Evolutionary conservation across 2,329 filamentous ascomycete genomes (phyloP), one percentile per base, ranked within the genome.

Genomic region (Raffaelea arxii): DNA sequence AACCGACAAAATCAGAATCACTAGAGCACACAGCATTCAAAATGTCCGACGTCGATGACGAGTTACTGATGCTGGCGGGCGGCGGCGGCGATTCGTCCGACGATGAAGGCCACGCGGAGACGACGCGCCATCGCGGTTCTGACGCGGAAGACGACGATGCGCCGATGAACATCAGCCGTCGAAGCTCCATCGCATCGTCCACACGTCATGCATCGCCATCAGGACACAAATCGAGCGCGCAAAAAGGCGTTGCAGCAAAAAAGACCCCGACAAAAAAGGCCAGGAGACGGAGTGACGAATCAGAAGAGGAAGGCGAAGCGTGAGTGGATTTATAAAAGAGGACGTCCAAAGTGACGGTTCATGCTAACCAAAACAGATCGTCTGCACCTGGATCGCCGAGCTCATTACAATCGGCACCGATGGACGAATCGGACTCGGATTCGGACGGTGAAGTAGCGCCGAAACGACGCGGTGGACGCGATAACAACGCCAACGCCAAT

Each of bases 1-100:
- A 11, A 16, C n/a, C n/a, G n/a, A n/a, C n/a, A n/a, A n/a, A n/a
- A n/a, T n/a, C n/a, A n/a, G n/a, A n/a, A n/a, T n/a, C n/a, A n/a
- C n/a, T n/a, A n/a, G n/a, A n/a, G n/a, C n/a, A n/a, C n/a, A 25
- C 39, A 30, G 18, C 3, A 19, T 14, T 25, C 51, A 74, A 54
- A 58, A 94, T 95, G 89, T 84, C 86, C 47, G 86, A 91, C 61
- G 77, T 96, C 55, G 91, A 97, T 62, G 89, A 91, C 58, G 91
- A 96, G 70, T 82, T 97, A 54, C 83, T 97, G 54, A 90, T 87
- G 59, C 81, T 97, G 54, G 92, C 90, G 46, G 92, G 88, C 58
- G 88, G 86, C 58, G 88, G 86, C 55, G 84, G 78, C 51, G 74
- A 73, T 50, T 75, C 70, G 45, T 77, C 78, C 49, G 77, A 74